Base-by-base conservation (phyloP, 306 rosid species). In the Glycine latifolia region DNA sequence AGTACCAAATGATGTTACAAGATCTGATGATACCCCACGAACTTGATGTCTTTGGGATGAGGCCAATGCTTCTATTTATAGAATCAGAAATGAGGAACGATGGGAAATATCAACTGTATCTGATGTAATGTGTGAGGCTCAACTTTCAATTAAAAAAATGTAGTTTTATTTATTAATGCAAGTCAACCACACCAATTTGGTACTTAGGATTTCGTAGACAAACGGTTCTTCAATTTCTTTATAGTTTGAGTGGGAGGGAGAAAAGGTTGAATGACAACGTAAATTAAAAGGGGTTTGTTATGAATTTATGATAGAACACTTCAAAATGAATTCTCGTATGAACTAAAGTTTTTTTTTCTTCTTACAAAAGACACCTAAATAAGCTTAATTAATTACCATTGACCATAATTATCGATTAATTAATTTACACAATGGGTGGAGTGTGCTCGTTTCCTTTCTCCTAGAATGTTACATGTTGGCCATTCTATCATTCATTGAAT, bases 131-230 rank as follows among this genome's bases (percentile, higher is more conserved):
- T 63, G 35, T 74, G 26, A 60, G 66, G 59, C 6, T 78, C 58
- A 43, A 54, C 10, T 7, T 26, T 55, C 60, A 12, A 20, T 44
- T 59, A 33, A 13, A 77, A 20, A 37, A 78, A 16, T 13, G 2
- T 55, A 15, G 0, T 47, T 79, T 70, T 14, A 56, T 20, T 52
- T 26, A 47, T 78, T 71, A 39, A 58, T 67, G n/a, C 49, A 47
- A 62, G 88, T 85, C 85, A 81, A 85, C 83, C 83, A 63, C 10
- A 4, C 8, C 85, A 20, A 37, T 10, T 61, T 50, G 78, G 33
- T 10, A 47, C 17, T 2, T 20, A 48, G 41, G 14, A 43, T 76
- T 76, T 68, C 43, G 16, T 16, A 47, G 3, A 60, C 55, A 67
- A 52, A 63, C 8, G 7, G n/a, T 26, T 80, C 44, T 50, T 1